Conservation (phyloP, 306 rosid genomes). For the Astragalus glycyphyllos region DNA sequence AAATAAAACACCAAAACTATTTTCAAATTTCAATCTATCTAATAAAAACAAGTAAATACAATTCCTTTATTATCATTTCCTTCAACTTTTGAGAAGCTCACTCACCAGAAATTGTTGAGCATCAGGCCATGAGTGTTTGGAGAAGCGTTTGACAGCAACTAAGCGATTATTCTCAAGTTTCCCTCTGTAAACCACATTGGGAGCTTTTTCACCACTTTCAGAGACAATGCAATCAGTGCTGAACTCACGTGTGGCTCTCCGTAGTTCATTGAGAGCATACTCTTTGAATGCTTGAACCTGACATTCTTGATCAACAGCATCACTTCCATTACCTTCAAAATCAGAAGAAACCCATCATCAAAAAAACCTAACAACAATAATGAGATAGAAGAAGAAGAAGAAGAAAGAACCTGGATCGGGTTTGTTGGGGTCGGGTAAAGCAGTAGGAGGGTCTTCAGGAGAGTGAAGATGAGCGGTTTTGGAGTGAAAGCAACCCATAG, state of each 20-base stretch:
- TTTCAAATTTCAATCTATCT: too few relatives aligned
- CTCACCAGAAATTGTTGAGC: constrained; percentile 82
- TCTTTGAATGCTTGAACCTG: constrained; percentile 68
- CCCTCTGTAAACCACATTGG: constrained; percentile 77
- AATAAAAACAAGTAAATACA: not conserved
- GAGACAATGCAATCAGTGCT: constrained; percentile 68
- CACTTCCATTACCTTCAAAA: constrained; percentile 55
- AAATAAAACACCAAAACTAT: too few relatives aligned
- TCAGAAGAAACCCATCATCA: constrained; percentile 12
- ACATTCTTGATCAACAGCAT: constrained; percentile 52
- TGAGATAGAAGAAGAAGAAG: constrained; percentile 1
- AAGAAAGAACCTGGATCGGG: constrained; percentile 69
- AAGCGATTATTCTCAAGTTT: constrained; percentile 66
- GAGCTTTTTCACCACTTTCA: constrained; percentile 87
- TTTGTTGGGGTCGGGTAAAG: constrained; percentile 57
- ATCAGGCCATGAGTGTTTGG: constrained; percentile 85
- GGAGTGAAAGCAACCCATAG: constrained; percentile 76
- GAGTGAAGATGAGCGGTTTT: constrained; percentile 69
- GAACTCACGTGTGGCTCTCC: constrained; percentile 78
- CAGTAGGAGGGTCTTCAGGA: constrained; percentile 68
- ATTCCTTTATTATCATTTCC: not conserved
- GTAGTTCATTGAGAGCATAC: constrained; percentile 61
- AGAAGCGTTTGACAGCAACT: constrained; percentile 79
- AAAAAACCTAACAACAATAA: constrained; percentile 15
- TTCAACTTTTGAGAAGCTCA: constrained; percentile 23